Conservation (phyloP, 2,329 filamentous ascomycete genomes). For the Monosporascus sp. region DNA sequence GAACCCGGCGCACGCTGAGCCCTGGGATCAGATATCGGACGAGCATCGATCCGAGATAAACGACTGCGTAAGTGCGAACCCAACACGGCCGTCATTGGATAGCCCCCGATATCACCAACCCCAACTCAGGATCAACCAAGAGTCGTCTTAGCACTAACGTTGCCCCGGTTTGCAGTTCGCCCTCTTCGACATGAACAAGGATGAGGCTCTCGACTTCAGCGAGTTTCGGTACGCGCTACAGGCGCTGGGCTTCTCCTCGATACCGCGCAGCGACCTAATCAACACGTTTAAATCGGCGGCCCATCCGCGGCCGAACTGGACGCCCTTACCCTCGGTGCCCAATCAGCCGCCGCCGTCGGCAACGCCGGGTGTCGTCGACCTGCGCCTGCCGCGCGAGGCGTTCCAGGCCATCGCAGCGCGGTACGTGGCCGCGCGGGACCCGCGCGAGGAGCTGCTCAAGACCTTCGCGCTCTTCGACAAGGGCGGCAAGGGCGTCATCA, state of each 20-base stretch:
- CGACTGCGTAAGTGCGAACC: slow-evolving; percentile 67
- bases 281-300: slow-evolving; percentile 77
- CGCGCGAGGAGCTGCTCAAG: slow-evolving; percentile 82
- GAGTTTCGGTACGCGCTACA: slow-evolving; percentile 96
- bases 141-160: background rate
- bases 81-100: too few relatives aligned
- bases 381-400: slow-evolving; percentile 66
- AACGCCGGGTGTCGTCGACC: slow-evolving; percentile 57
- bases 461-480: slow-evolving; percentile 93
- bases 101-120: background rate
- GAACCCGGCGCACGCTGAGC: slow-evolving; percentile 24
- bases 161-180: slow-evolving; percentile 58
- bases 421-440: slow-evolving; percentile 77
- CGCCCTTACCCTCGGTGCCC: slow-evolving; percentile 35
- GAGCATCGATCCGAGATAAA: slow-evolving; percentile 91
- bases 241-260: slow-evolving; percentile 80
- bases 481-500: slow-evolving; percentile 86
- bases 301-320: slow-evolving; percentile 59
- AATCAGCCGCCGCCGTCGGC: slow-evolving; percentile 40
- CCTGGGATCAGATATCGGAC: slow-evolving; percentile 58
- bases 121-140: background rate
- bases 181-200: slow-evolving; percentile 95
- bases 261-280: slow-evolving; percentile 81
- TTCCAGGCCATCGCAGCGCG: slow-evolving; percentile 76
- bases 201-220: slow-evolving; percentile 92